Conservation (phyloP, 768 basidiomycete genomes). For the Rickenella mellea region DNA sequence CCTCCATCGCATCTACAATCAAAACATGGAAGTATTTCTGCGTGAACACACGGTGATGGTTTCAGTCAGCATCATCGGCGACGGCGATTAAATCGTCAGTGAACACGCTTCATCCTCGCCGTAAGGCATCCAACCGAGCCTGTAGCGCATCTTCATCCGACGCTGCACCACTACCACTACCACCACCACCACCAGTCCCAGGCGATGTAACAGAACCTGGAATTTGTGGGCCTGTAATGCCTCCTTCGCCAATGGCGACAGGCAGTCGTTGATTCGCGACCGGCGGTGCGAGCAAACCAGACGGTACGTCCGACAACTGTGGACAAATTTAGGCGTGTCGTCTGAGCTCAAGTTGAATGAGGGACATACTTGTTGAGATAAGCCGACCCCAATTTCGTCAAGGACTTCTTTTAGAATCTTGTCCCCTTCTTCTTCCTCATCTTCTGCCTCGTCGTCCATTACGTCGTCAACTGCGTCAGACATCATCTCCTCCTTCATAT, state of each 20-base stretch:
- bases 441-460: constrained; percentile 87
- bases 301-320: constrained; percentile 80
- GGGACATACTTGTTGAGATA: constrained; percentile 67
- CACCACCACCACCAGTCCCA: constrained; percentile 26
- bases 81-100: too few species aligned
- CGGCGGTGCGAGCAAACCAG: constrained; percentile 48
- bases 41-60: too few species aligned
- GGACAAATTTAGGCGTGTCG: constrained; percentile 1
- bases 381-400: constrained; percentile 90
- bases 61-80: too few species aligned
- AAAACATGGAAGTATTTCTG: too few species aligned
- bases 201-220: constrained; percentile 21
- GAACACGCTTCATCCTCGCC: constrained; percentile 40
- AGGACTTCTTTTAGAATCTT: constrained; percentile 92
- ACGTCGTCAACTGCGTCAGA: constrained; percentile 95
- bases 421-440: constrained; percentile 94
- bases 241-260: constrained; percentile 75
- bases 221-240: constrained; percentile 17
- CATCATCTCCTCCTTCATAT: constrained; percentile 99
- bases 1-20: too few species aligned
- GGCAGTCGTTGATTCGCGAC: constrained; percentile 61
- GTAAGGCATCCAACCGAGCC: constrained; percentile 83
- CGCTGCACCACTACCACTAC: constrained; percentile 26
- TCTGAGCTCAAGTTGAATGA: constrained; percentile 8
- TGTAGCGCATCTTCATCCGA: constrained; percentile 91